A percentile compares a stretch with the other conserved stretches of the same genome.
phyloP scores from a whole-genome alignment of 306 rosid genomes.

The barrel medic (Medicago truncatula) region DNA sequence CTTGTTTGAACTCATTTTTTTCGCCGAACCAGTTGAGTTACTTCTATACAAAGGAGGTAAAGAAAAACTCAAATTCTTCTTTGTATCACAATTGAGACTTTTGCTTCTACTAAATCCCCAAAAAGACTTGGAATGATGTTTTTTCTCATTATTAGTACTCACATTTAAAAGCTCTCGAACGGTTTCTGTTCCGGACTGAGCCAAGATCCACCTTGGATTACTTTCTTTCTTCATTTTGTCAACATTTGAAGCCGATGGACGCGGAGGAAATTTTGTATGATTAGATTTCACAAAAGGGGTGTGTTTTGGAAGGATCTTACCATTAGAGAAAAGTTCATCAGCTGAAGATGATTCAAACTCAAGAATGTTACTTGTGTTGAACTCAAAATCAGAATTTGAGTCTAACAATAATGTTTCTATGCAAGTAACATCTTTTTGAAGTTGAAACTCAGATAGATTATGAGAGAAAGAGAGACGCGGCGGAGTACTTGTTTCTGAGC shows the following conservation, averaged over 20 bases:
- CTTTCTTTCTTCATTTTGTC: constrained; percentile 48
- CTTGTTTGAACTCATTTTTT: constrained; percentile 52
- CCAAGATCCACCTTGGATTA: background rate
- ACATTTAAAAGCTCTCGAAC: constrained; percentile 40
- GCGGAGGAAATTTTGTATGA: constrained; percentile 53
- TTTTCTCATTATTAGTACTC: constrained; percentile 46
- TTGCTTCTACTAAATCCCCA: constrained; percentile 91
- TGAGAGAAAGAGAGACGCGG: constrained; percentile 81
- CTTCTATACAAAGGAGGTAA: constrained; percentile 72
- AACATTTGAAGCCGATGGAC: constrained; percentile 46
- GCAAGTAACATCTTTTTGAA: constrained; percentile 38
- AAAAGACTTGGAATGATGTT: constrained; percentile 67
- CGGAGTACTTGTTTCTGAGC: constrained; percentile 67
- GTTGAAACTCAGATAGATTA: constrained; percentile 46
- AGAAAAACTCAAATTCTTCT: constrained; percentile 54
- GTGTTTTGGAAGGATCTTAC: constrained; percentile 68
- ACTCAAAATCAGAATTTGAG: constrained; percentile 77
- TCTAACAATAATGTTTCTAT: constrained; percentile 58
- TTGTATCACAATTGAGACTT: constrained; percentile 75
- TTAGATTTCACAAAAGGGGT: constrained; percentile 27
- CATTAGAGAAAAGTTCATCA: constrained; percentile 90
- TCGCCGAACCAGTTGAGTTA: constrained; percentile 80
- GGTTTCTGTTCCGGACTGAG: constrained; percentile 32
- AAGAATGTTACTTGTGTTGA: constrained; percentile 51
- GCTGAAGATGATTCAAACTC: constrained; percentile 67